Evolutionary conservation across 2,329 filamentous ascomycete genomes (phyloP), one percentile per base, ranked within the genome.

Genomic region (Alternaria conjuncta): DNA sequence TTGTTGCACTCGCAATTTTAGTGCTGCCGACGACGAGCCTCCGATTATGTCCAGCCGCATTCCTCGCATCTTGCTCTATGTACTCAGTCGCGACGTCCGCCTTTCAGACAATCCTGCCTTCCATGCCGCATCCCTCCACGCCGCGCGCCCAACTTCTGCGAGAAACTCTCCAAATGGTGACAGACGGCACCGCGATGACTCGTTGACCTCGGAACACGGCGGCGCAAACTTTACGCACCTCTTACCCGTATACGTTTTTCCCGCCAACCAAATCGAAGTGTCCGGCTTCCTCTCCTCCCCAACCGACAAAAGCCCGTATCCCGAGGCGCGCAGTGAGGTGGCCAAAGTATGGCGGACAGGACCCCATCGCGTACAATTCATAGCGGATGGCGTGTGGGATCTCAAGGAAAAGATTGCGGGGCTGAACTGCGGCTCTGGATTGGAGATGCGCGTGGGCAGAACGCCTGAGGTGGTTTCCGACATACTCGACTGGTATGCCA

Each of bases 101-200:
- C 83, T 92, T 25, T 84, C 87, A 26, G 92, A 95, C 79, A 94
- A 94, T 72, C 91, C 91, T 0, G 84, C 94, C 45, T 85, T 95
- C 20, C 84, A 92, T 73, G 82, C 85, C 62, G 78, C 86, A 7
- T 79, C 82, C 25, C 76, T 77, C n/a, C 54, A 68, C 43, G 47
- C 65, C 13, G 61, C 64, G 43, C 57, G 61, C 28, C 53, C 61
- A 28, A 64, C 58, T 50, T 49, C 64, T 12, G 43, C 55, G 20
- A 66, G 44, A 56, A 51, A 56, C 15, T 57, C 56, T 45, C 43
- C 64, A 8, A 32, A 49, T 23, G 51, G 65, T 18, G 69, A 71
- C 26, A 61, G 46, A 28, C 69, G 67, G 54, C 81, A 81, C 62
- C 87, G 81, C 67, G 71, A 77, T 66, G 72, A 78, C 61, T 73